phyloP scores from a whole-genome alignment of 2,329 filamentous ascomycete species.

The Exophiala xenobiotica region DNA sequence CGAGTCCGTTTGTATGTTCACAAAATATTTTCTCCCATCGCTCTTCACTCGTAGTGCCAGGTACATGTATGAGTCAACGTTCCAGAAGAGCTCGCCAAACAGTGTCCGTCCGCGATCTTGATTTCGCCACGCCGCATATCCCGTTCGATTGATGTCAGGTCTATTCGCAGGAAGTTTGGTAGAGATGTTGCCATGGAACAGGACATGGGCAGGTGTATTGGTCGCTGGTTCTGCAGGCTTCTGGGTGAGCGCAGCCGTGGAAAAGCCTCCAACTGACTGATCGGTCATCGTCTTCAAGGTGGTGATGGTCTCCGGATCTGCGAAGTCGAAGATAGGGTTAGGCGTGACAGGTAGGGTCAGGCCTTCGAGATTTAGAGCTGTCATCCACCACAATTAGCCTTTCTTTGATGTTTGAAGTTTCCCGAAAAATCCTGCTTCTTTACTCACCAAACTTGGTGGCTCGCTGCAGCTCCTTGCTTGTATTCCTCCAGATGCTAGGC shows the following conservation, averaged over 20 bases:
- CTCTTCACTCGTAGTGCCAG: constrained; percentile 86
- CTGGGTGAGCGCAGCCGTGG: constrained; percentile 69
- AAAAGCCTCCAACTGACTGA: constrained; percentile 81
- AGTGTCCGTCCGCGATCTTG: constrained; percentile 71
- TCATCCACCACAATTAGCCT: background rate
- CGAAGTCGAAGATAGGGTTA: constrained; percentile 30
- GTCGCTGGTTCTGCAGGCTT: constrained; percentile 48
- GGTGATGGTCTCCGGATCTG: constrained; percentile 41
- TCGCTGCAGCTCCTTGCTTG: constrained; percentile 26
- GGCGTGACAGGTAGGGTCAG: constrained; percentile 22
- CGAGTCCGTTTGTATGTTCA: constrained; percentile 93
- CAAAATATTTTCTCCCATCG: constrained; percentile 86
- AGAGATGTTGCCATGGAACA: constrained; percentile 86
- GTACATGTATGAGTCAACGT: constrained; percentile 85
- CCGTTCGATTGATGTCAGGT: constrained; percentile 73
- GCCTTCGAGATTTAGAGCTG: constrained; percentile 32
- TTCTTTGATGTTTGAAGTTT: background rate
- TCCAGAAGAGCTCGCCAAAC: constrained; percentile 84
- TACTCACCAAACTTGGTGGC: constrained; percentile 30
- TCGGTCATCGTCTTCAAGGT: constrained; percentile 79
- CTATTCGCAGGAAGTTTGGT: constrained; percentile 74
- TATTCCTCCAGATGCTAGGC: constrained; percentile 32
- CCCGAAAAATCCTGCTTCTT: too few relatives aligned
- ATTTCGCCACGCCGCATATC: constrained; percentile 90
- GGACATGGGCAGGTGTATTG: constrained; percentile 61